Evolutionary conservation across 2,329 filamentous ascomycete species (phyloP), one percentile per base, ranked within the genome.

Genomic region (Coniochaeta hoffmannii): DNA sequence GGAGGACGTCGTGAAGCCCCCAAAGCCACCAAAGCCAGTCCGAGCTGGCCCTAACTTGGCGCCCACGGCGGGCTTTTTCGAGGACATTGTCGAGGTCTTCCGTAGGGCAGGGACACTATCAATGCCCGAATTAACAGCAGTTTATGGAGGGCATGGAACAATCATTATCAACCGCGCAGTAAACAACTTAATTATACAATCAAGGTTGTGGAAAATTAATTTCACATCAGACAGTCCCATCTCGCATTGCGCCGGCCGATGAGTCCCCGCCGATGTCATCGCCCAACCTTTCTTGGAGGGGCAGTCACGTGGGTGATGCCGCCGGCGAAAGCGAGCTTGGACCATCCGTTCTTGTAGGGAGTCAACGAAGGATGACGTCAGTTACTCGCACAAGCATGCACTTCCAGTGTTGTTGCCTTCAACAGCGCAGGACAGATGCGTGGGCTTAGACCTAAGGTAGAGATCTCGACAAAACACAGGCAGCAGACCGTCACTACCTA

Each of bases 21-120:
- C 71, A 38, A 78, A 78, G 57, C 69, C 68, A 28, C 70, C 71
- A 36, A 78, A 78, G n/a, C 64, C 66, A 44, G 61, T 62, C 3
- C 57, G 60, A 11, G 53, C 34, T 24, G 60, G 50, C 35, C 55
- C 57, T 10, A 54, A 60, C 53, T 60, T 58, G 34, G 54, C 55
- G 35, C 53, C 53, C 10, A 50, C 36, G 12, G 54, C 50, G 12
- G 41, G 5, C 22, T 12, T 12, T 46, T 28, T 46, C 5, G 19
- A 22, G 34, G n/a, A 38, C 36, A 41, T 50, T 12, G 15, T 26
- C 26, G n/a, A 26, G 19, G 41, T 32, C 12, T 7, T 32, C 7
- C 7, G 7, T 32, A 12, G 7, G 30, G 30, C 30, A 32, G 30
- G n/a, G n/a, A n/a, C n/a, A n/a, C n/a, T n/a, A n/a, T n/a, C n/a